Evolutionary conservation across 495 filamentous ascomycete genomes (phyloP).

Genomic region (Tuber aestivum): DNA sequence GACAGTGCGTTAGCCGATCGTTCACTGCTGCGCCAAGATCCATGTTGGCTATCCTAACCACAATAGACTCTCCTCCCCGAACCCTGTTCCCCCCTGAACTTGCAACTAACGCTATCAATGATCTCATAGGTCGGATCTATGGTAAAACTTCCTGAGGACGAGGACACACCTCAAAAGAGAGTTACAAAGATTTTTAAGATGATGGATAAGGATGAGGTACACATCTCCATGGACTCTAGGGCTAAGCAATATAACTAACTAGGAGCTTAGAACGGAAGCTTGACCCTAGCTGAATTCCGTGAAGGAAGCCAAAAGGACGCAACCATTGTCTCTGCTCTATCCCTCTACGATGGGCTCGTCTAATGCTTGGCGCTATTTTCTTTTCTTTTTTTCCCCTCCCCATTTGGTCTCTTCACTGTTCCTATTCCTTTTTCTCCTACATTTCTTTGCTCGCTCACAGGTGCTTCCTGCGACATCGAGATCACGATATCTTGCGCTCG

Average conservation of each 20-base stretch:
- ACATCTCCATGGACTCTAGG: constrained; percentile 55
- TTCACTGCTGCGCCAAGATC: constrained; percentile 7
- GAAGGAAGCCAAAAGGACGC: constrained; percentile 97
- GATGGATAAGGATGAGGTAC: constrained; percentile 99
- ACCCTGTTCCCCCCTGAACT: not conserved
- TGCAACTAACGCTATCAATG: constrained; percentile 19
- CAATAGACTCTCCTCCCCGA: not conserved
- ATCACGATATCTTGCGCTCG: not conserved
- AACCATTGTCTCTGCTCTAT: constrained; percentile 96
- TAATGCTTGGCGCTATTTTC: constrained; percentile 43
- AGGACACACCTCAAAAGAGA: constrained; percentile 97
- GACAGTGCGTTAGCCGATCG: not conserved
- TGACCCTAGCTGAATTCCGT: constrained; percentile 85
- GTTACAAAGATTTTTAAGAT: constrained; percentile 97
- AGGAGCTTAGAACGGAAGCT: constrained; percentile 36
- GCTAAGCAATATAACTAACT: constrained; percentile 3
- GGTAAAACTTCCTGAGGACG: constrained; percentile 97
- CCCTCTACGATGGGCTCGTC: constrained; percentile 91
- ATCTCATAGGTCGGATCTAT: constrained; percentile 79
- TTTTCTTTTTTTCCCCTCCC: not conserved
- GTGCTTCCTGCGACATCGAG: not conserved
- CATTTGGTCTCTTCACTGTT: not conserved
- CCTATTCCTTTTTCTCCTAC: constrained; percentile 9
- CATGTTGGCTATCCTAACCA: not conserved
- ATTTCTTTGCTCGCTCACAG: constrained; percentile 6